Base-by-base conservation (phyloP, 352 stramenopile species). In the Aphanomyces astaci region DNA sequence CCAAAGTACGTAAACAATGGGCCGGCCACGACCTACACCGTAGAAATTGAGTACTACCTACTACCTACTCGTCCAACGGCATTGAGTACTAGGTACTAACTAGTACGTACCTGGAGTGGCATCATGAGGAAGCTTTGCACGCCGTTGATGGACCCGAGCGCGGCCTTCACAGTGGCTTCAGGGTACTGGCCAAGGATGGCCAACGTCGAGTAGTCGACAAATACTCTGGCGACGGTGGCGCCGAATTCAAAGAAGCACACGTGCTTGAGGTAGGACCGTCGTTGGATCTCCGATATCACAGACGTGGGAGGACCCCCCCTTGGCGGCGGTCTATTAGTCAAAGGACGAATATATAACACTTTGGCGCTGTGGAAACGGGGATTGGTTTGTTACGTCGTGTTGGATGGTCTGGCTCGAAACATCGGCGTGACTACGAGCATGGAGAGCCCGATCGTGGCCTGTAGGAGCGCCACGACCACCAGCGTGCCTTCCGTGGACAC, bases 191-290 rank as follows among this genome's bases (percentile, higher is more conserved):
- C 89, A 5, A 94, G 75, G 13, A 92, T 78, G 7, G 86, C 85
- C 4, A 94, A 69, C 64, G 82, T 92, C 39, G 77, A 83, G 74
- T 93, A 93, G 74, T 94, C 86, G 30, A 94, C 75, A 4, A 94
- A 68, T 27, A 94, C 86, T 7, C 86, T 76, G 66, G 91, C 81
- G 13, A 92, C 74, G 0, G 86, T 94, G 0, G 86, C 84, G 31
- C 92, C 64, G 71, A 94, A 78, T 45, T 94, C 86, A 51, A 94
- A 94, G 48, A 94, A 89, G 71, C 86, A 94, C 72, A 94, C 90
- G 64, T 94, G 84, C 56, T 90, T 84, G 31, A 94, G 71, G 54
- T 94, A 94, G 15, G 80, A 88, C 25, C 84, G 80, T 4, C 68
- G 43, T 33, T 90, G 79, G 45, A 95, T 91, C 25, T 92, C 83